A percentile compares a stretch with the other conserved stretches of the same genome.
These are phyloP conservation scores for Stemphylium beticola DNA, from an alignment of 2,329 filamentous ascomycete genomes.

Conservation along the genomic window DNA sequence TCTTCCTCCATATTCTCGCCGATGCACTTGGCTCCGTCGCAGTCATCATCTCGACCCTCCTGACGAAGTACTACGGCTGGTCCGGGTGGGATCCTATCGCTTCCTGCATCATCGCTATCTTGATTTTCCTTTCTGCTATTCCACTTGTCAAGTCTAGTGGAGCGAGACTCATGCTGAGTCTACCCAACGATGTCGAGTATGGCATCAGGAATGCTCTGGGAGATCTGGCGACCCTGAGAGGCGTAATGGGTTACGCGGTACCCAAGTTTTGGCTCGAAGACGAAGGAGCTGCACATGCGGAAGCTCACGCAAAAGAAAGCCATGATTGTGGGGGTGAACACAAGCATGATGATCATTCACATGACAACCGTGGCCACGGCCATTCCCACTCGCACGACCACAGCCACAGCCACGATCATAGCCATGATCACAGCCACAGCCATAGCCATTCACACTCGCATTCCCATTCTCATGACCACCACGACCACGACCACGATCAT, in stretches of 20 bases:
- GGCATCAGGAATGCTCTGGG: constrained; percentile 83
- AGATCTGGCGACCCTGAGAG: constrained; percentile 79
- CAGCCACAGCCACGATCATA: constrained; percentile 39
- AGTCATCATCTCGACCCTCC: constrained; percentile 86
- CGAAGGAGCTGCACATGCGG: constrained; percentile 50
- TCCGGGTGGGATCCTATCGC: constrained; percentile 93
- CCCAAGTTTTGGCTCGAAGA: constrained; percentile 95
- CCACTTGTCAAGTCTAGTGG: constrained; percentile 87
- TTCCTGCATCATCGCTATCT: constrained; percentile 87
- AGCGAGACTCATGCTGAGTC: constrained; percentile 79
- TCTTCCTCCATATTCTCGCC: constrained; percentile 93
- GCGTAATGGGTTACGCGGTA: constrained; percentile 83
- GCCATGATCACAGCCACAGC: not conserved
- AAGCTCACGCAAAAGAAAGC: constrained; percentile 50
- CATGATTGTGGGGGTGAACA: constrained; percentile 38
- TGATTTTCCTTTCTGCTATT: constrained; percentile 91
- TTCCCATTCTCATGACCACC: constrained; percentile 22
- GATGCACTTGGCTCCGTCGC: constrained; percentile 94
- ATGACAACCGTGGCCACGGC: constrained; percentile 26
- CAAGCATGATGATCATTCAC: constrained; percentile 30
- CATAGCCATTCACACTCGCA: constrained; percentile 8
- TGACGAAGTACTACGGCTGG: constrained; percentile 90
- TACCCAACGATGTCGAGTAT: constrained; percentile 87
- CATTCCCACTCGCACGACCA: constrained; percentile 43
- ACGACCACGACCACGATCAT: constrained; percentile 47